These are phyloP conservation scores for Citropsis articulata DNA, from an alignment of 345 rosid genomes.

Conservation along the genomic window DNA sequence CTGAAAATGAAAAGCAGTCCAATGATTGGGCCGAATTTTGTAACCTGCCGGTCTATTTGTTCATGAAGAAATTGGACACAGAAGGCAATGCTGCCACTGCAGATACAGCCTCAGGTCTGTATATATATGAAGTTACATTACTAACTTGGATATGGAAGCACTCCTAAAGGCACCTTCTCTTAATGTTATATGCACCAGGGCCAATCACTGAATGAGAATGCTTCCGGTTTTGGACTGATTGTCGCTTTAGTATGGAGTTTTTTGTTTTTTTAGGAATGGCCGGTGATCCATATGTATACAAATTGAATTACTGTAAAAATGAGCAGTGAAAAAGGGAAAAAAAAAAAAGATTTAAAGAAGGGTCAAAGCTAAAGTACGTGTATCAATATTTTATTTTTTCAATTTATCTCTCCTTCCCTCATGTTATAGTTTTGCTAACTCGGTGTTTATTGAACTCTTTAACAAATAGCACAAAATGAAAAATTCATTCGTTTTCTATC, in stretches of 20 bases:
- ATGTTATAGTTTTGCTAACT: not conserved
- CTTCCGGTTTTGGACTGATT: constrained; percentile 31
- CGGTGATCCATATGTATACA: constrained; percentile 19
- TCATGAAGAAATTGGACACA: not conserved
- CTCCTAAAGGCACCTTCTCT: constrained; percentile 7
- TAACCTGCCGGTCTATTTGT: constrained; percentile 7
- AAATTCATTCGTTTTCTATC: not conserved
- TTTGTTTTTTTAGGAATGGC: constrained; percentile 14
- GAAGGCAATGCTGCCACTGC: constrained; percentile 12
- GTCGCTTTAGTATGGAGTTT: constrained; percentile 18
- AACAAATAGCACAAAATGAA: no score
- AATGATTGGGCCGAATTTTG: constrained; percentile 5
- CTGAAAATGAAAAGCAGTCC: not conserved
- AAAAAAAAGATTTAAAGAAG: not conserved
- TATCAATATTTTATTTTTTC: constrained; percentile 38
- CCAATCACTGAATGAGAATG: constrained; percentile 15
- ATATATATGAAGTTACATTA: constrained; percentile 27
- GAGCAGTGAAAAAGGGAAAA: not conserved
- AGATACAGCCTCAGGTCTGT: constrained; percentile 6
- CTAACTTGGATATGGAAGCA: constrained; percentile 33
- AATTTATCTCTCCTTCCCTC: not conserved
- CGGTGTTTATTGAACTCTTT: not conserved
- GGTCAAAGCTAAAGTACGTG: constrained; percentile 18
- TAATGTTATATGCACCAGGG: constrained; percentile 19
- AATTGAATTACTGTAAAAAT: constrained; percentile 28